Percentiles rank a stretch among this genome's conserved stretches.
These are phyloP conservation scores for Linnemannia zychae DNA, from an alignment of 192 early-diverging fungal genomes.

Conservation along the genomic window DNA sequence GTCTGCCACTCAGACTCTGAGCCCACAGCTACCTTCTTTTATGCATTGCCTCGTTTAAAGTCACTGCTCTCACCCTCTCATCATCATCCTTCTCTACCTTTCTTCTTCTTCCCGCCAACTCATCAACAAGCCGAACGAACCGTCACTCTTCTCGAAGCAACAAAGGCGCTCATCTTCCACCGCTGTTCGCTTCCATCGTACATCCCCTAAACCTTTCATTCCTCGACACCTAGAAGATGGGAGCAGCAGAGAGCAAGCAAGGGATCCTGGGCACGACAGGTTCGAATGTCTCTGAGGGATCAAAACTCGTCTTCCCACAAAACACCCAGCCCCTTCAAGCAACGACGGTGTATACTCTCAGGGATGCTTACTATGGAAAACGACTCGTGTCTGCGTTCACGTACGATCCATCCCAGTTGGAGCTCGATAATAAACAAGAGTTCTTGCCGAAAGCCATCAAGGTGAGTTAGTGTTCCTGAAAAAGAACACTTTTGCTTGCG, in stretches of 20 bases:
- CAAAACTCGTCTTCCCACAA: conserved; percentile 35
- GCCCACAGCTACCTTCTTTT: neutral
- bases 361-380: conserved; percentile 44
- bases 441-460: conserved; percentile 56
- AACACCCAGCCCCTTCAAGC: conserved; percentile 25
- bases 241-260: conserved; percentile 49
- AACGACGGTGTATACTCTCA: conserved; percentile 37
- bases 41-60: neutral
- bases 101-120: neutral
- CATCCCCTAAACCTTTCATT: neutral
- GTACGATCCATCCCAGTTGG: conserved; percentile 48
- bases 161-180: neutral
- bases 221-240: conserved; percentile 16
- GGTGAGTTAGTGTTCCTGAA: conserved; percentile 7
- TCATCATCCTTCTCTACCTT: neutral
- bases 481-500: no score
- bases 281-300: conserved; percentile 25
- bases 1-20: neutral
- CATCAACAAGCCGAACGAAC: neutral
- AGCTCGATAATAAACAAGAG: conserved; percentile 44
- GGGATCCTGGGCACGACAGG: conserved; percentile 15
- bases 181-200: neutral
- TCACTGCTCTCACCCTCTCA: neutral
- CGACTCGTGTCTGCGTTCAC: conserved; percentile 44
- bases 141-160: neutral